Conservation (phyloP, 352 stramenopile species). For the Globisporangium camurandrum region DNA sequence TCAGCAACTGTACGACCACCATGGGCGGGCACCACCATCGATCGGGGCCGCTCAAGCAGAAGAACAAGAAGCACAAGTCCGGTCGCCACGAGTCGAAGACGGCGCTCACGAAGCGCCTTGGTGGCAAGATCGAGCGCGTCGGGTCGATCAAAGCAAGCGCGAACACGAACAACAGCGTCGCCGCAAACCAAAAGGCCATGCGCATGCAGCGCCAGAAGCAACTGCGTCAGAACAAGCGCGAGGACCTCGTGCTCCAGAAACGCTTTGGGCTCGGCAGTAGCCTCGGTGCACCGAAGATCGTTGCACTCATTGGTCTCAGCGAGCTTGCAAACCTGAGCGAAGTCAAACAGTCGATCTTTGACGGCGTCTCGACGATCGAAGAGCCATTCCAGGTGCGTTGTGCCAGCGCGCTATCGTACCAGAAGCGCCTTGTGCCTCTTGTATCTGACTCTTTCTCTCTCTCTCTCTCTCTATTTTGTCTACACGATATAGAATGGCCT, state of each 20-base stretch:
- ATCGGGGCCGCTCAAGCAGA: slow-evolving; percentile 84
- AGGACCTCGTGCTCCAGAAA: slow-evolving; percentile 78
- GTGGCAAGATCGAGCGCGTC: slow-evolving; percentile 68
- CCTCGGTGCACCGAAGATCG: slow-evolving; percentile 73
- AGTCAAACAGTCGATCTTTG: slow-evolving; percentile 63
- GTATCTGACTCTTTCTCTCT: slow-evolving; percentile 1
- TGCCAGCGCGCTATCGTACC: no score
- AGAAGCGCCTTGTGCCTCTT: no score
- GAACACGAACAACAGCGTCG: slow-evolving; percentile 34
- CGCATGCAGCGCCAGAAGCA: slow-evolving; percentile 83
- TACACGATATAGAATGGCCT: slow-evolving; percentile 20
- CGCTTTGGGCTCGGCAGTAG: slow-evolving; percentile 68
- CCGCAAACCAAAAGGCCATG: slow-evolving; percentile 61
- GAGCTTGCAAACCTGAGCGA: slow-evolving; percentile 47
- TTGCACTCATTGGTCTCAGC: slow-evolving; percentile 79
- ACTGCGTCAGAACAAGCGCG: slow-evolving; percentile 75
- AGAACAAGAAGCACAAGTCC: slow-evolving; percentile 90
- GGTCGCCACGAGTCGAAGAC: slow-evolving; percentile 82
- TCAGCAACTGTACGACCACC: slow-evolving; percentile 1
- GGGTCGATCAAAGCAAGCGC: slow-evolving; percentile 30
- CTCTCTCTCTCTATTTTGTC: neutral
- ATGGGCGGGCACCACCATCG: slow-evolving; percentile 83
- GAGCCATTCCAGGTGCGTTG: slow-evolving; percentile 28
- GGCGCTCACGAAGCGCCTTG: slow-evolving; percentile 47
- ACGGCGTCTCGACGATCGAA: slow-evolving; percentile 46